phyloP scores from a whole-genome alignment of 2,329 filamentous ascomycete genomes.

The Calonectria honghensis region DNA sequence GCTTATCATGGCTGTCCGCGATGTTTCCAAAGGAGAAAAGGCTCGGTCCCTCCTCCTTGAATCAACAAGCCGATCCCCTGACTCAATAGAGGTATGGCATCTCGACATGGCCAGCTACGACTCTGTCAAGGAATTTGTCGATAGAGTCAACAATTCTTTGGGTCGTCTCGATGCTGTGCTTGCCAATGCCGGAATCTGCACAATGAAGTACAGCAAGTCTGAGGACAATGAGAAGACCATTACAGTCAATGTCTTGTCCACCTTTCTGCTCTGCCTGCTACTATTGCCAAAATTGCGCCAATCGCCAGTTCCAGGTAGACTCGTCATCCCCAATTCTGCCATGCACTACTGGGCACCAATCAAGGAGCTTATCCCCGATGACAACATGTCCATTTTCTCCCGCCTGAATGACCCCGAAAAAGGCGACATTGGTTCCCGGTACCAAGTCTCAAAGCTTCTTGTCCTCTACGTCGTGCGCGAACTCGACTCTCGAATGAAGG shows the following conservation, averaged over 20 bases:
- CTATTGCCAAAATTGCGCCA: constrained; percentile 54
- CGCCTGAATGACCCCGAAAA: constrained; percentile 55
- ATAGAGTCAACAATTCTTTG: constrained; percentile 52
- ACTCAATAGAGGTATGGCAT: constrained; percentile 66
- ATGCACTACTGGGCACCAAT: constrained; percentile 53
- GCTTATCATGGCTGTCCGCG: constrained; percentile 63
- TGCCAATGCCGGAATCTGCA: constrained; percentile 66
- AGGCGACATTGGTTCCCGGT: constrained; percentile 56
- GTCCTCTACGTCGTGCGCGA: constrained; percentile 58
- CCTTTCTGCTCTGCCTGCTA: constrained; percentile 48
- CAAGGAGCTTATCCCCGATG: constrained; percentile 47
- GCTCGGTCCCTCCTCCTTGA: constrained; percentile 60
- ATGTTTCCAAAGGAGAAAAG: constrained; percentile 62
- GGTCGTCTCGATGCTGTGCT: constrained; percentile 66
- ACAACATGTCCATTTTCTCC: constrained; percentile 50
- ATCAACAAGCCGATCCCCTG: neutral
- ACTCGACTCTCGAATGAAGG: constrained; percentile 46
- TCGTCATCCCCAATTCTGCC: constrained; percentile 50
- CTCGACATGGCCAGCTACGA: constrained; percentile 69
- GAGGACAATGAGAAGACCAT: constrained; percentile 71
- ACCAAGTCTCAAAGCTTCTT: constrained; percentile 58
- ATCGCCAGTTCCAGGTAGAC: constrained; percentile 40
- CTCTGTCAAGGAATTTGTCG: constrained; percentile 65
- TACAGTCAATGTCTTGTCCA: constrained; percentile 56
- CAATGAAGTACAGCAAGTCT: constrained; percentile 57